Evolutionary conservation across 495 filamentous ascomycete genomes (phyloP).

Genomic region (Neurospora africana): DNA sequence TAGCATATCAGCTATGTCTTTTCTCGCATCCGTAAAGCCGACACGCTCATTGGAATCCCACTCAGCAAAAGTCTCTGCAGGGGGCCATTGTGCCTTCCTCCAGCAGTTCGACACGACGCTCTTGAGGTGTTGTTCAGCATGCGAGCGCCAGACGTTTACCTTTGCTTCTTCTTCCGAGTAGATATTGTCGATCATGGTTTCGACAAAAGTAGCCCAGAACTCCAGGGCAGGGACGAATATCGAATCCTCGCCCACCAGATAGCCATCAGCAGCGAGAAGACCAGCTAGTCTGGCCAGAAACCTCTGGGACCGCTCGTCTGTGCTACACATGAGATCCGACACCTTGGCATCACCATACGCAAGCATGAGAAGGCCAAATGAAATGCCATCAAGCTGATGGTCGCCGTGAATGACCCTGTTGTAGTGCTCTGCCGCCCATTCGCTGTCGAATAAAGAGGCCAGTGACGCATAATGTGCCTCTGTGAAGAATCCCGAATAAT

Average conservation of each 20-base stretch:
- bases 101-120: slow-evolving; percentile 49
- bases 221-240: slow-evolving; percentile 69
- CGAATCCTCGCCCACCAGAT: slow-evolving; percentile 64
- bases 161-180: slow-evolving; percentile 19
- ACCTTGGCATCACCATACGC: slow-evolving; percentile 56
- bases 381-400: slow-evolving; percentile 52
- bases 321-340: slow-evolving; percentile 36
- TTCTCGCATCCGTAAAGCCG: slow-evolving; percentile 67
- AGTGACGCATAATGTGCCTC: slow-evolving; percentile 43
- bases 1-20: slow-evolving; percentile 72
- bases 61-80: slow-evolving; percentile 33
- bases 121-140: slow-evolving; percentile 34
- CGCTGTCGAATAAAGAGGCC: slow-evolving; percentile 44
- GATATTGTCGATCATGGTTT: slow-evolving; percentile 37
- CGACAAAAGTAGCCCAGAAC: slow-evolving; percentile 70
- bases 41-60: slow-evolving; percentile 66
- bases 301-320: slow-evolving; percentile 32
- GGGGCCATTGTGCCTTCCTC: slow-evolving; percentile 53
- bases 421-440: slow-evolving; percentile 43
- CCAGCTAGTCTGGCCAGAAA: slow-evolving; percentile 45
- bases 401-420: slow-evolving; percentile 47
- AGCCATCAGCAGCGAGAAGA: slow-evolving; percentile 59
- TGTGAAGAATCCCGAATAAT: slow-evolving; percentile 53
- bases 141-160: slow-evolving; percentile 21
- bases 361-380: slow-evolving; percentile 59